Evolutionary conservation across 306 rosid species (phyloP), one percentile per base, ranked within the genome.

Genomic region (Begonia peltatifolia): DNA sequence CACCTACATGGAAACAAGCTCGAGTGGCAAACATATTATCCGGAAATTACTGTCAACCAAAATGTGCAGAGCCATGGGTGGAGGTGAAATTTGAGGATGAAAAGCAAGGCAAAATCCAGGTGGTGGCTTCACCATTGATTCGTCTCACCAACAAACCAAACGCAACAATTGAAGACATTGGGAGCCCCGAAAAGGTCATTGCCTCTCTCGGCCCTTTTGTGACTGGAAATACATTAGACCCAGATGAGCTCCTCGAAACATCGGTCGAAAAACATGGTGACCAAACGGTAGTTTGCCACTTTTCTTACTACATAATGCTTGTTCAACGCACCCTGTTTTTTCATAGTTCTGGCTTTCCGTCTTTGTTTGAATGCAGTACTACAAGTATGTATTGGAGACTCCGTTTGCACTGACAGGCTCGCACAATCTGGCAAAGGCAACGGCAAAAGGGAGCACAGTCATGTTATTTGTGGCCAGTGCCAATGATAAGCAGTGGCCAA

Each of bases 51-150:
- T 90, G 97, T 63, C 95, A 90, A 65, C 97, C 97, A 23, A 90
- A 85, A 65, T 90, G 97, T 68, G 97, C 95, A 47, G 97, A 90
- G 79, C 97, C 97, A 1, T 90, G 95, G 97, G 86, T 90, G 11
- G 97, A 85, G 76, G 97, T 90, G 14, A 85, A 85, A 62, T 90
- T 90, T 63, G 97, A 90, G 68, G 94, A 90, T 66, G 95, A 83
- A 23, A 85, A 73, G 13, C 97, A 85, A 57, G 97, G 97, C 16
- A 90, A 80, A 71, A 57, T 90, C 65, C 94, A 90, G 74, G 82
- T 85, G 9, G 95, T 90, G 42, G 97, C 85, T 50, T 90, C 97
- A 1, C 95, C 95, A 57, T 78, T 90, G 64, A 80, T 90, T 42
- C 95, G 95, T 54, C 65, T 85, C 17, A 90, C 97, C 62, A 90